Base-by-base conservation (phyloP, 2,329 filamentous ascomycete species). In the Venturia effusa region DNA sequence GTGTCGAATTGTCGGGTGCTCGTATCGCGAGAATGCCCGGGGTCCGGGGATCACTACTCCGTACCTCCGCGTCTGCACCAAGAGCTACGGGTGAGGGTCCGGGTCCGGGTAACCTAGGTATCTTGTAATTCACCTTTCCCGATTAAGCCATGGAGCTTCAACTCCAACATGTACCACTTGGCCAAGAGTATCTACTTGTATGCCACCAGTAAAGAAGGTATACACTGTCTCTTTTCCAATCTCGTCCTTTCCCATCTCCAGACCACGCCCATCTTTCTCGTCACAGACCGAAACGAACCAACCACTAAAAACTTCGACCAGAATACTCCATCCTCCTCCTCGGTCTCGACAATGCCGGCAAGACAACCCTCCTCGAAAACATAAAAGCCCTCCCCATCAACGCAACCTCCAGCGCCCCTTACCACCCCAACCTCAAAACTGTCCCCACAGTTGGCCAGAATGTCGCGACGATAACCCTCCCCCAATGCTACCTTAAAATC, bases 371-470 rank as follows among this genome's bases (percentile, higher is more conserved):
- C 73, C 92, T 97, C 77, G 91, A 95, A 74, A 92, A 97, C 76
- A 91, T 97, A 76, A 97, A 96, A 78, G 85, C 91, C 63, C 83
- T 95, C 73, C 96, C 91, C 81, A 82, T 86, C 67, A 81, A 85
- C 55, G 76, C 69, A 67, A 74, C 80, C 81, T 67, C 78, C 77
- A 64, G 83, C 80, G 62, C 74, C 30, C 72, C 84, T 78, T 74
- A 89, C 79, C 71, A 92, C 82, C 77, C 85, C 80, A 79, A 82
- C 67, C 80, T 85, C 69, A 92, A 94, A 74, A 97, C 93, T 55
- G 93, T 97, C 8, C 94, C 94, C 34, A 99, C 94, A 24, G 93
- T 97, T 70, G 94, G 94, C 68, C 94, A 97, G 75, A 97, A 97
- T 77, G 92, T 97, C 68, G 89, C 90, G 67, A 94, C 92, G 59